Evolutionary conservation across 1,139 yeast genomes (phyloP), one percentile per base, ranked within the genome.

Genomic region (Yamadazyma mexicana): DNA sequence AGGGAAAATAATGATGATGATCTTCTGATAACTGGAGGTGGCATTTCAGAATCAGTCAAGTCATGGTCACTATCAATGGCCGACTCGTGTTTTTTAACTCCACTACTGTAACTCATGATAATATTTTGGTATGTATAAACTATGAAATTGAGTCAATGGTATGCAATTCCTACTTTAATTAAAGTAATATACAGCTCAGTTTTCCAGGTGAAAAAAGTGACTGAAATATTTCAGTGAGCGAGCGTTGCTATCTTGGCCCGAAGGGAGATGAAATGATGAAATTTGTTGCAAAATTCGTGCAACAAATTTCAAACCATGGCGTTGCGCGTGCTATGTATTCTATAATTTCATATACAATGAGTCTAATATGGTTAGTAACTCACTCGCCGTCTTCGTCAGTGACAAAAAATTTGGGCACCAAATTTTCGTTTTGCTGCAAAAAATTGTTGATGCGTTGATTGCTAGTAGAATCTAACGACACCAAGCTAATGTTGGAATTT

Each of bases 1-100:
- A 69, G 62, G 10, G 75, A 68, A 40, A 69, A 64, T 37, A 68
- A 53, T 23, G 75, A 69, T 17, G 75, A 69, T 15, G 74, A 66
- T 49, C 78, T 59, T 54, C 77, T 64, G 31, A 71, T 56, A 8
- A 66, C 66, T 4, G 59, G 58, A 20, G 47, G 48, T 17, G 58
- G 55, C 29, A 46, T 38, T 14, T 48, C 48, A 15, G 49, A 38
- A 25, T 53, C 59, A 30, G 52, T 48, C 15, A 48, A 40, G 24
- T 54, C 52, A 33, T 66, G 72, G 45, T 66, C 74, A 14, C 66
- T 59, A 10, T 61, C 63, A 40, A 70, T 61, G 25, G 76, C 76
- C 6, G 69, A 61, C 26, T 67, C 73, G 49, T 54, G 40, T 28
- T 46, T 47, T 16, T 43, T 44, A 17, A 45, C 14, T 15, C 49